Evolutionary conservation across 2,329 filamentous ascomycete genomes (phyloP).

Genomic region (Colletotrichum orchidophilum): DNA sequence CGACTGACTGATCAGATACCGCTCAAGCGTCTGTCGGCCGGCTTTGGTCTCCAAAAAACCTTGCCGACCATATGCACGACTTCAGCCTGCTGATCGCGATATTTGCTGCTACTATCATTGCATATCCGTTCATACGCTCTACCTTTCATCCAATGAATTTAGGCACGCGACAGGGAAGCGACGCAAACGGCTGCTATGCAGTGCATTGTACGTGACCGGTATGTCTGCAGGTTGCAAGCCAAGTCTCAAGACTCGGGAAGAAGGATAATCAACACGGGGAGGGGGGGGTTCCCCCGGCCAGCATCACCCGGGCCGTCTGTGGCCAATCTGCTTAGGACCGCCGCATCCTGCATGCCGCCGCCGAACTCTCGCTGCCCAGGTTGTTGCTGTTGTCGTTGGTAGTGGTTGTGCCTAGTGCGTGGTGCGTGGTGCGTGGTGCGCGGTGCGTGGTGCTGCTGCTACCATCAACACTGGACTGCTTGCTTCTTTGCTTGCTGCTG

Average conservation of each 20-base stretch:
- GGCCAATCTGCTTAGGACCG: not conserved
- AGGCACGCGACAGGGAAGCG: conserved; percentile 23
- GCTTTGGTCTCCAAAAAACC: not conserved
- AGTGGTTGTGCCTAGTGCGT: not conserved
- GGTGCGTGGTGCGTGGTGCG: not conserved
- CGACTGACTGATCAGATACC: not conserved
- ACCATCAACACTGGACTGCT: not conserved
- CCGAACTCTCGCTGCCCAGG: not conserved
- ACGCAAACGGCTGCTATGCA: not conserved
- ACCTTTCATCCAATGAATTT: conserved; percentile 9
- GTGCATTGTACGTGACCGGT: too few species aligned
- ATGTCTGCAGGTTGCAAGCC: conserved; percentile 14
- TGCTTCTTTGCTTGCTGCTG: conserved; percentile 11
- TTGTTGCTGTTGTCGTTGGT: not conserved
- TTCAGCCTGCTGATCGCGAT: not conserved
- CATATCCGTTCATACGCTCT: conserved; percentile 5
- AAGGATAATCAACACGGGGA: conserved; percentile 4
- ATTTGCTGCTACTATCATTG: not conserved
- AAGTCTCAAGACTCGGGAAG: conserved; percentile 11
- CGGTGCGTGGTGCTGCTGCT: not conserved
- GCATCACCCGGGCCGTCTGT: not conserved
- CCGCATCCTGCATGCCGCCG: not conserved
- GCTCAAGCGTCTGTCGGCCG: not conserved
- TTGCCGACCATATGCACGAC: not conserved
- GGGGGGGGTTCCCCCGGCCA: not conserved